Conservation (phyloP, 2,329 filamentous ascomycete genomes). For the Penicillium brevicompactum region DNA sequence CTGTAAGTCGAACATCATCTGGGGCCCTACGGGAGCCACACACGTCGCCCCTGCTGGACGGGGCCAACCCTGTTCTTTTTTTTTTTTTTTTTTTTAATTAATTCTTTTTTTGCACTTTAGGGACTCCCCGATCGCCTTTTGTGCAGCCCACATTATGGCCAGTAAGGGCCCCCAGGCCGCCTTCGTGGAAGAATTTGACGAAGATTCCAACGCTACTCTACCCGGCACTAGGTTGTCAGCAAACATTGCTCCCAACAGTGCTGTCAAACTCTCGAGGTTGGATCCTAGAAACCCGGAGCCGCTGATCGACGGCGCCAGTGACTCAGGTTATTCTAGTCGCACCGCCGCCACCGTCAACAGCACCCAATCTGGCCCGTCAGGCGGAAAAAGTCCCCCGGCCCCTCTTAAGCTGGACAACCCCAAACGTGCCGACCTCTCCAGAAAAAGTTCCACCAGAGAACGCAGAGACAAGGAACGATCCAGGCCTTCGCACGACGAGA, state of each 20-base stretch:
- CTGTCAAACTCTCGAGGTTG: constrained; percentile 51
- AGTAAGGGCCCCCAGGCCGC: constrained; percentile 44
- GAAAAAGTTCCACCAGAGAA: constrained; percentile 34
- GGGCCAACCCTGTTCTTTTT: constrained; percentile 24
- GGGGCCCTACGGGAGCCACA: constrained; percentile 18
- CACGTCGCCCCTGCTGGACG: constrained; percentile 18
- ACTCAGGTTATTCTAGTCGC: constrained; percentile 65
- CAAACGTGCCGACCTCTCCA: constrained; percentile 30
- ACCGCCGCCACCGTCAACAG: constrained; percentile 56
- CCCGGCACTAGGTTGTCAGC: constrained; percentile 50
- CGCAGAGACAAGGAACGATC: constrained; percentile 33
- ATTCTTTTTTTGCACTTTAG: constrained; percentile 27
- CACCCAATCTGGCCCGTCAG: constrained; percentile 53
- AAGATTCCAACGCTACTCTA: constrained; percentile 44
- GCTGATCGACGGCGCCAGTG: constrained; percentile 55
- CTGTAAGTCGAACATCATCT: constrained; percentile 22
- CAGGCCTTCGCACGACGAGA: constrained; percentile 34
- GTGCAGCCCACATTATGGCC: constrained; percentile 38
- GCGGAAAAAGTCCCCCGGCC: constrained; percentile 38
- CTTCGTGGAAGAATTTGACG: constrained; percentile 53
- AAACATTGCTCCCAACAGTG: constrained; percentile 49
- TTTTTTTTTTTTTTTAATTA: too few relatives aligned
- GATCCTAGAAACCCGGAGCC: constrained; percentile 40
- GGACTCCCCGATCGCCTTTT: constrained; percentile 17
- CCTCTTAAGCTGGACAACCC: constrained; percentile 42